A percentile compares a stretch with the other conserved stretches of the same genome.
phyloP scores from a whole-genome alignment of 2,329 filamentous ascomycete genomes.

The Tetracladium maxilliforme region DNA sequence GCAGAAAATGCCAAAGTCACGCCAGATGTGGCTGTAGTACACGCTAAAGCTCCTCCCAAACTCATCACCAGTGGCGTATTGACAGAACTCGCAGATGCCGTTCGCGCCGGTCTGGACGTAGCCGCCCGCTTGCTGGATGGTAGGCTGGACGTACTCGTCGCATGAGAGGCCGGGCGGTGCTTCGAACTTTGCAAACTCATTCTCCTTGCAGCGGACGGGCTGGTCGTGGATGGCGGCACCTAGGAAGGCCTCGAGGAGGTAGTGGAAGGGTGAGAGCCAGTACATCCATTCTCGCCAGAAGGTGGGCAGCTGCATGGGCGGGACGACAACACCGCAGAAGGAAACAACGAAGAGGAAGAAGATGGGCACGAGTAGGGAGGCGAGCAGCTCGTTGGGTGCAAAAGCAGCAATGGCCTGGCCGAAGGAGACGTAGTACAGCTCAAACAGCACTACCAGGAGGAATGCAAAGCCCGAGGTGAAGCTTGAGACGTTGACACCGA shows the following conservation, averaged over 20 bases:
- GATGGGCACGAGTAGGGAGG: slow-evolving; percentile 49
- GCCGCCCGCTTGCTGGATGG: slow-evolving; percentile 37
- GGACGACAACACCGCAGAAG: slow-evolving; percentile 59
- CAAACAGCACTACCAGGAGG: slow-evolving; percentile 49
- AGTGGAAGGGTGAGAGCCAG: slow-evolving; percentile 52
- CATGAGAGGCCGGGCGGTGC: slow-evolving; percentile 46
- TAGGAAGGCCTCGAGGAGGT: slow-evolving; percentile 48
- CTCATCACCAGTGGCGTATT: slow-evolving; percentile 40
- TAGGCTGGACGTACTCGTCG: slow-evolving; percentile 38
- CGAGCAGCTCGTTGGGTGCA: slow-evolving; percentile 50
- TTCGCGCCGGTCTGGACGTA: slow-evolving; percentile 41
- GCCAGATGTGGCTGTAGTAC: slow-evolving; percentile 45
- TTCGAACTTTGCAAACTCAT: slow-evolving; percentile 44
- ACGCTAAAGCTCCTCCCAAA: slow-evolving; percentile 37
- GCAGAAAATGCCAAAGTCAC: slow-evolving; percentile 50
- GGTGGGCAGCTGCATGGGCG: slow-evolving; percentile 35
- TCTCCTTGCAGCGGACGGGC: slow-evolving; percentile 34
- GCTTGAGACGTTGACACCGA: too few species aligned
- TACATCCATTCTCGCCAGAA: slow-evolving; percentile 59
- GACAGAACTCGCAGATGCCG: slow-evolving; percentile 50
- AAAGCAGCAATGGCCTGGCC: slow-evolving; percentile 55
- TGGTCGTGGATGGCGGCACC: slow-evolving; percentile 37
- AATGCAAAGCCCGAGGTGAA: slow-evolving; percentile 38
- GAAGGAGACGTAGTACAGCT: slow-evolving; percentile 50
- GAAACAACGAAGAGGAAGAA: slow-evolving; percentile 57